A percentile compares a stretch with the other conserved stretches of the same genome.
phyloP scores from a whole-genome alignment of 371 early-diverging fungal species.

The Actinomucor elegans region DNA sequence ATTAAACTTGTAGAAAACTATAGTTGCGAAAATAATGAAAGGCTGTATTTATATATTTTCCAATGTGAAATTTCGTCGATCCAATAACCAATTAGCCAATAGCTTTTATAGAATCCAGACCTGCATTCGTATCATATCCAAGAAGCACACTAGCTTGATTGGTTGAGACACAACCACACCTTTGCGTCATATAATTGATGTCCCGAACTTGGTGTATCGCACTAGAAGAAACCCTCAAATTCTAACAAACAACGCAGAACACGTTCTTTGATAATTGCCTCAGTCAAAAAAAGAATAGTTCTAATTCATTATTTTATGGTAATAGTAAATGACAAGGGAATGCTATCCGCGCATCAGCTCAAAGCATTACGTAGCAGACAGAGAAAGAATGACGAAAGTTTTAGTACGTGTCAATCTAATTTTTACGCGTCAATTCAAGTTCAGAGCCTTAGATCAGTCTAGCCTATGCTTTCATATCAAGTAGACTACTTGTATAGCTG shows the following conservation, averaged over 20 bases:
- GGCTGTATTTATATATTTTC: neutral
- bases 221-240: too few species aligned
- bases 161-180: neutral
- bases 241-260: too few species aligned
- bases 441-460: too few species aligned
- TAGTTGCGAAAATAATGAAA: neutral
- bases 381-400: too few species aligned
- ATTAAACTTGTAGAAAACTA: neutral
- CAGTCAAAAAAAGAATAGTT: neutral
- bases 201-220: too few species aligned
- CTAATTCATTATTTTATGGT: neutral
- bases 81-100: neutral
- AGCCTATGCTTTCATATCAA: neutral
- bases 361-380: too few species aligned
- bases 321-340: too few species aligned
- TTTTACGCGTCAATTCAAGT: too few species aligned
- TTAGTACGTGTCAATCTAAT: too few species aligned
- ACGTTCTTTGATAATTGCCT: neutral
- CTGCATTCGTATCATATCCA: neutral
- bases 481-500: neutral
- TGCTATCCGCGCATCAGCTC: too few species aligned
- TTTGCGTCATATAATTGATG: neutral
- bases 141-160: neutral
- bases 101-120: neutral
- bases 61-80: neutral